Conservation (phyloP, 495 filamentous ascomycete species). For the Rhizodiscina lignyota region DNA sequence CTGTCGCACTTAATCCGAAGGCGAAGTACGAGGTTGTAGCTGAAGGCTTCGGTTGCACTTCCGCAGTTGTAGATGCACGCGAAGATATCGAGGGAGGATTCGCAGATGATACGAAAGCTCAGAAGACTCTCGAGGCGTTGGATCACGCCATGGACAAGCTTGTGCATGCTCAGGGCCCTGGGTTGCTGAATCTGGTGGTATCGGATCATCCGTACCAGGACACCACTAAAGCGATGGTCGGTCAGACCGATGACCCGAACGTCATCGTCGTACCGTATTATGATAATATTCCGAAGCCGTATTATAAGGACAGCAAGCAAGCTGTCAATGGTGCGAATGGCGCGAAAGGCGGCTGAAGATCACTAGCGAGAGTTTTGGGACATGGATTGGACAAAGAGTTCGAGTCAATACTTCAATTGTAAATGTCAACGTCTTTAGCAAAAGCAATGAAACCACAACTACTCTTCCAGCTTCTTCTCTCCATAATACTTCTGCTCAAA, state of each 20-base stretch:
- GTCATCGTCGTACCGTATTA: slow-evolving; percentile 18
- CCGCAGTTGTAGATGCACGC: slow-evolving; percentile 3
- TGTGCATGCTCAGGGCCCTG: slow-evolving; percentile 4
- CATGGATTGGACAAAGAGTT: too few relatives aligned
- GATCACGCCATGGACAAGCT: slow-evolving; percentile 8
- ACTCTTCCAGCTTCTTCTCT: too few relatives aligned
- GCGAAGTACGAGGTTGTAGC: slow-evolving; percentile 14
- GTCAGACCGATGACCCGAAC: slow-evolving; percentile 12
- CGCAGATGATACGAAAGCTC: neutral
- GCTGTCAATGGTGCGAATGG: too few relatives aligned
- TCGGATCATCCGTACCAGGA: slow-evolving; percentile 3
- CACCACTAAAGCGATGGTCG: slow-evolving; percentile 12
- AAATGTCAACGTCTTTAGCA: too few relatives aligned
- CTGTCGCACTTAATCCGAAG: slow-evolving; percentile 3
- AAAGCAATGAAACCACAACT: too few relatives aligned
- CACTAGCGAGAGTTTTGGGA: too few relatives aligned
- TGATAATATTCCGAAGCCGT: slow-evolving; percentile 14
- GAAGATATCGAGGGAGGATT: slow-evolving; percentile 3
- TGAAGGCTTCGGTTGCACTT: slow-evolving; percentile 8
- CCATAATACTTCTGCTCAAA: too few relatives aligned
- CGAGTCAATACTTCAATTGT: too few relatives aligned
- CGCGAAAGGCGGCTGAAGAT: too few relatives aligned
- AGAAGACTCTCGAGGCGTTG: slow-evolving; percentile 2
- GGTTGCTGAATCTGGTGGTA: slow-evolving; percentile 10
- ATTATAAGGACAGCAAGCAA: slow-evolving; percentile 10